Base-by-base conservation (phyloP, 2,329 filamentous ascomycete species). In the Trichoderma endophyticum region DNA sequence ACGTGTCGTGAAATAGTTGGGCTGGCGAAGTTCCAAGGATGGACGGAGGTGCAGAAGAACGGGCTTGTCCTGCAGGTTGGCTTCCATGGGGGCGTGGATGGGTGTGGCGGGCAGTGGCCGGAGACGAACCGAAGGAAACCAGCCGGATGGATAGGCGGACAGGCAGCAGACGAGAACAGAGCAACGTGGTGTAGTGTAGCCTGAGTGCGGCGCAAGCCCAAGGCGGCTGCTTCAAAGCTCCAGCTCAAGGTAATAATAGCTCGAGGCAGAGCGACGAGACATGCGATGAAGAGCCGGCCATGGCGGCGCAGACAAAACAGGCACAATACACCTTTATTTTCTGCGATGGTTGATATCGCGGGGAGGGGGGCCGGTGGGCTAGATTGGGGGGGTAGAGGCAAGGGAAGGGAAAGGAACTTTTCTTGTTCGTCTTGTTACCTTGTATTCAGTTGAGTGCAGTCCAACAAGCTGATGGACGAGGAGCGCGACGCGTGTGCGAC, bases 1-100 rank as follows among this genome's bases (percentile, higher is more conserved):
- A 88, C 86, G 87, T 88, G 86, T 88, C 86, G 86, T 85, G 86
- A 87, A 86, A 85, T 85, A 86, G 86, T 88, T 88, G 86, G 86
- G 80, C 79, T 84, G 83, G 77, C 77, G 78, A 77, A 79, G 77
- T 78, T 68, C 64, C 75, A 77, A 79, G 80, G 79, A 80, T 81
- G 79, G 81, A 79, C 79, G 81, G 81, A 81, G 79, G 80, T 82
- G 81, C 77, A 80, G 81, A 82, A 84, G 82, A 79, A 79, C 77
- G 82, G 81, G 81, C 82, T 82, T 82, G 82, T 78, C 81, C 82
- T 83, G 84, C 84, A 85, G 86, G 77, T 86, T 85, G 84, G 83
- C 57, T 68, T 73, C 72, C 69, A 48, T 48, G 69, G 68, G 63
- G 72, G 72, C 62, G 63, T 60, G 72, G 81, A 70, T 70, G 73